phyloP scores from a whole-genome alignment of 495 filamentous ascomycete genomes.

The Xylaria acuta region DNA sequence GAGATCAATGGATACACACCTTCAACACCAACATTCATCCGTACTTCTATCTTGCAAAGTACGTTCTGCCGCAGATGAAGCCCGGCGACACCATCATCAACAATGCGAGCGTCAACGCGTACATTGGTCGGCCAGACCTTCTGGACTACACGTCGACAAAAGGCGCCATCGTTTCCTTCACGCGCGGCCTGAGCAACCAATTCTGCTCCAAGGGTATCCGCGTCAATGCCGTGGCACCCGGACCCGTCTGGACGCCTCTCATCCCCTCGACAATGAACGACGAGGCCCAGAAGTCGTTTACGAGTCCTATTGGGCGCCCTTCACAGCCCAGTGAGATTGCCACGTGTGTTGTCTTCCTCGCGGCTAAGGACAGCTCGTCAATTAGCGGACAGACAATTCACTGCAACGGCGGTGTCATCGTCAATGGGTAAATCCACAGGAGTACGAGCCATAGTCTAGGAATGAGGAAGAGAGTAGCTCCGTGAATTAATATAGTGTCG shows the following conservation, averaged over 20 bases:
- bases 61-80: slow-evolving; percentile 76
- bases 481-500: neutral
- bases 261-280: slow-evolving; percentile 80
- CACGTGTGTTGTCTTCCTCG: slow-evolving; percentile 85
- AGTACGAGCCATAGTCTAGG: neutral
- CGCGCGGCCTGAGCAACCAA: slow-evolving; percentile 78
- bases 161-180: slow-evolving; percentile 84
- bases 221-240: slow-evolving; percentile 81
- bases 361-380: slow-evolving; percentile 73
- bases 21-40: slow-evolving; percentile 81
- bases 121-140: slow-evolving; percentile 80
- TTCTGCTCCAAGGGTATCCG: slow-evolving; percentile 74
- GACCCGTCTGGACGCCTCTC: slow-evolving; percentile 84
- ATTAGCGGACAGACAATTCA: slow-evolving; percentile 68
- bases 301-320: slow-evolving; percentile 78
- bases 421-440: slow-evolving; percentile 59
- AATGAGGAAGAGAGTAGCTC: neutral
- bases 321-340: slow-evolving; percentile 81
- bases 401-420: slow-evolving; percentile 70
- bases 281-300: slow-evolving; percentile 73
- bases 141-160: slow-evolving; percentile 88
- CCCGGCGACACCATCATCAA: slow-evolving; percentile 83
- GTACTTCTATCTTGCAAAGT: slow-evolving; percentile 79
- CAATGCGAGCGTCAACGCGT: slow-evolving; percentile 81
- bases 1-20: slow-evolving; percentile 78